Percentiles rank a stretch among this genome's conserved stretches.
Conservation (phyloP, 2,329 filamentous ascomycete genomes). For the Calonectria pseudoreteaudii region DNA sequence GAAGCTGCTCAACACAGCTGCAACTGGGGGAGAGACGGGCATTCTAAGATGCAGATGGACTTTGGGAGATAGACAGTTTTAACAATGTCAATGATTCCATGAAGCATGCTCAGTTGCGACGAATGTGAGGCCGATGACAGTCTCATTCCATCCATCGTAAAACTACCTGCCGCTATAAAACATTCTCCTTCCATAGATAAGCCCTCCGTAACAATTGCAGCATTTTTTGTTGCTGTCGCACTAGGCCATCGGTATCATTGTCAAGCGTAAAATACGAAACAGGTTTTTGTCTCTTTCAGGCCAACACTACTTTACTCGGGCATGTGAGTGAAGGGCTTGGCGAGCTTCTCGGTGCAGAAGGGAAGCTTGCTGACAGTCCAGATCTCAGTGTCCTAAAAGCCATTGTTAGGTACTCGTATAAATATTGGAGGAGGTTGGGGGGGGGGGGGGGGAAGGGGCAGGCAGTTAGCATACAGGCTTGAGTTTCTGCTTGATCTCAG, state of each 20-base stretch:
- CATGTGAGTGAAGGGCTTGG: conserved; percentile 73
- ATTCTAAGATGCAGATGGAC: not conserved
- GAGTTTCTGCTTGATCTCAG: conserved; percentile 74
- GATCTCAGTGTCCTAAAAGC: conserved; percentile 73
- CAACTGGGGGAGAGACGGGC: not conserved
- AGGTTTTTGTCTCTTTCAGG: not conserved
- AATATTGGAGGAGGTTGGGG: not conserved
- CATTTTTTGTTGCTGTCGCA: not conserved
- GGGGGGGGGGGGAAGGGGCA: no score
- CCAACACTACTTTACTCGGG: conserved; percentile 58
- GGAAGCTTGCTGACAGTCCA: conserved; percentile 77
- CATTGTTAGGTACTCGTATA: conserved; percentile 20
- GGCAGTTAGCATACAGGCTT: conserved; percentile 65
- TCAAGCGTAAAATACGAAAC: not conserved
- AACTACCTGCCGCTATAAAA: not conserved
- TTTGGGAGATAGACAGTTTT: not conserved
- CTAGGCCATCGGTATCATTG: conserved; percentile 17
- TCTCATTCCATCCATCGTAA: not conserved
- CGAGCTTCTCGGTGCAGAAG: conserved; percentile 75
- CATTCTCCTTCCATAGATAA: not conserved
- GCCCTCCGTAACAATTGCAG: not conserved
- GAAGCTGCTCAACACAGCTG: conserved; percentile 5
- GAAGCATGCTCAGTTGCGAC: not conserved
- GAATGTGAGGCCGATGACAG: not conserved
- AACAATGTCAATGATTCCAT: not conserved